Evolutionary conservation across 257 asterid species (phyloP).

Genomic region (Handroanthus guayacan): DNA sequence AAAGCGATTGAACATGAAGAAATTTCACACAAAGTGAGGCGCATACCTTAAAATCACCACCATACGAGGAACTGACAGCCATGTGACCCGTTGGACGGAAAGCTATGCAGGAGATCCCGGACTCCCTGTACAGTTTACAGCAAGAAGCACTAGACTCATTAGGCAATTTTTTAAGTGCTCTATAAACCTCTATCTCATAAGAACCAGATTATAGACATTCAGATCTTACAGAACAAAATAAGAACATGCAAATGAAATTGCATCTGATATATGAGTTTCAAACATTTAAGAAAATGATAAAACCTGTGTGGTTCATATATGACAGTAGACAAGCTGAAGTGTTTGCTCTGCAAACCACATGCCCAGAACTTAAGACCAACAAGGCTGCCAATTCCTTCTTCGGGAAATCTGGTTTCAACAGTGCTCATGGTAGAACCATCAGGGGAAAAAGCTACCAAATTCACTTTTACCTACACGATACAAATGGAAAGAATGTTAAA

Average conservation of each 20-base stretch:
- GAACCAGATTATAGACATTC: slow-evolving; percentile 10
- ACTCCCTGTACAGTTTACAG: slow-evolving; percentile 58
- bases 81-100: slow-evolving; percentile 78
- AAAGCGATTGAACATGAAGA: slow-evolving; percentile 2
- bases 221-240: background rate
- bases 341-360: slow-evolving; percentile 63
- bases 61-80: slow-evolving; percentile 83
- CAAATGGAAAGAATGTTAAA: slow-evolving; percentile 20
- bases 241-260: slow-evolving; percentile 10
- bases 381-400: slow-evolving; percentile 94
- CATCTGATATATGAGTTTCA: slow-evolving; percentile 8
- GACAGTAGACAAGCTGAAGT: slow-evolving; percentile 80
- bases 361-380: slow-evolving; percentile 89
- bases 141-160: slow-evolving; percentile 30
- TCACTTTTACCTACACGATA: slow-evolving; percentile 72
- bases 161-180: background rate
- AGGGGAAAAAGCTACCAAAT: slow-evolving; percentile 76
- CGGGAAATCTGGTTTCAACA: slow-evolving; percentile 89
- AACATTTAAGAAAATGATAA: slow-evolving; percentile 31
- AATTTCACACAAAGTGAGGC: slow-evolving; percentile 23
- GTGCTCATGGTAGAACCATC: slow-evolving; percentile 90
- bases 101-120: slow-evolving; percentile 71
- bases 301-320: slow-evolving; percentile 99
- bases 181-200: background rate
- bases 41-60: slow-evolving; percentile 92